phyloP scores from a whole-genome alignment of 495 filamentous ascomycete genomes.

The Aspergillus olivimuriae region DNA sequence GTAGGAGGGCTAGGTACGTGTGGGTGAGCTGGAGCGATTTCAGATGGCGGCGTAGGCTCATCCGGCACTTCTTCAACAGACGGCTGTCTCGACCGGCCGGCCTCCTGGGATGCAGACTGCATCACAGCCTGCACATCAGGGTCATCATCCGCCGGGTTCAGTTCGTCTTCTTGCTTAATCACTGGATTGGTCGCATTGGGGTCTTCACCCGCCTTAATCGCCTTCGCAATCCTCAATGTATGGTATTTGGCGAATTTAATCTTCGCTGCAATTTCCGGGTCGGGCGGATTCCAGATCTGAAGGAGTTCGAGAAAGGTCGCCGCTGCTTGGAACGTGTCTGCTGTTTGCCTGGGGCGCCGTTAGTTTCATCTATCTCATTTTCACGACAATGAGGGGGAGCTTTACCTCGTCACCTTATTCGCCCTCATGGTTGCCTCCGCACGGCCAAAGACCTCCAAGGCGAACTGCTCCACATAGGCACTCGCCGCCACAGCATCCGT shows the following conservation, averaged over 20 bases:
- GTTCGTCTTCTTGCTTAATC: conserved; percentile 30
- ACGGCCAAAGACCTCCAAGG: conserved; percentile 73
- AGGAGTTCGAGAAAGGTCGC: conserved; percentile 85
- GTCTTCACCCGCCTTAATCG: conserved; percentile 84
- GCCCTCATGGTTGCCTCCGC: conserved; percentile 76
- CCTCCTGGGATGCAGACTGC: conserved; percentile 21
- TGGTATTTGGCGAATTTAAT: conserved; percentile 97
- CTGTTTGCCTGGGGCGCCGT: conserved; percentile 64
- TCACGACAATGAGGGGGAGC: conserved; percentile 9
- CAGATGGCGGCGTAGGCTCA: conserved; percentile 47
- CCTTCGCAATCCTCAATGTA: conserved; percentile 82
- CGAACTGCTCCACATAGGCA: conserved; percentile 93
- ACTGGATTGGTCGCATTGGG: conserved; percentile 85
- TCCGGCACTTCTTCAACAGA: conserved; percentile 51
- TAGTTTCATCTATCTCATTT: conserved; percentile 3
- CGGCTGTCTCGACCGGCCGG: conserved; percentile 42
- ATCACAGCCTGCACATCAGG: conserved; percentile 47
- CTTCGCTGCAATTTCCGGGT: conserved; percentile 74
- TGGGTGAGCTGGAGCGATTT: conserved; percentile 35
- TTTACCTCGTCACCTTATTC: conserved; percentile 79
- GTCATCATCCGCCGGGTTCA: conserved; percentile 9
- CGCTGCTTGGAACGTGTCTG: conserved; percentile 86
- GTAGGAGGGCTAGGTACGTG: conserved; percentile 23
- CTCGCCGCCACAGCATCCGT: conserved; percentile 76
- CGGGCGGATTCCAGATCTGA: conserved; percentile 71